Evolutionary conservation across 2,329 filamentous ascomycete genomes (phyloP).

Genomic region (Sporothrix schenckii): DNA sequence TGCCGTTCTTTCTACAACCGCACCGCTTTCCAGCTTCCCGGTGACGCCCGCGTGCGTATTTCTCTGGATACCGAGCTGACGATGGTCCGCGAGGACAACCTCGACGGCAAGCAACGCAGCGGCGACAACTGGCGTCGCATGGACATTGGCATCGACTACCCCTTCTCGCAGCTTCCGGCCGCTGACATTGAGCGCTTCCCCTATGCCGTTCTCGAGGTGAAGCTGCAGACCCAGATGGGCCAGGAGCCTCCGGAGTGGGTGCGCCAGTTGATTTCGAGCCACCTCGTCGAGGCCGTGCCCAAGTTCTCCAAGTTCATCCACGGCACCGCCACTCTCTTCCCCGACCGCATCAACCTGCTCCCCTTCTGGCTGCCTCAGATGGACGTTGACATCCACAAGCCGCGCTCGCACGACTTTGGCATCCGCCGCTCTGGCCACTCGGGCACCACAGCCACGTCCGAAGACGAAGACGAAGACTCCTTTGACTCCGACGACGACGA

Average conservation of each 20-base stretch:
- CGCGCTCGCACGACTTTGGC: conserved; percentile 83
- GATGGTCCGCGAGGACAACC: conserved; percentile 93
- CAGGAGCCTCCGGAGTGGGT: conserved; percentile 98
- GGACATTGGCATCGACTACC: conserved; percentile 96
- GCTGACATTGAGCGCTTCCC: conserved; percentile 90
- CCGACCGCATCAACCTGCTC: conserved; percentile 81
- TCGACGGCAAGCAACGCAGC: conserved; percentile 74
- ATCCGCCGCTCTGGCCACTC: conserved; percentile 79
- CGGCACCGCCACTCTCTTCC: conserved; percentile 85
- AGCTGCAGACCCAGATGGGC: conserved; percentile 92
- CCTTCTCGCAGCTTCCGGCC: conserved; percentile 83
- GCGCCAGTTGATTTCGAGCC: conserved; percentile 85
- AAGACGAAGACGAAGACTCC: conserved; percentile 63
- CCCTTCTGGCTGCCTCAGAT: conserved; percentile 99
- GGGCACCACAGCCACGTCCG: conserved; percentile 75
- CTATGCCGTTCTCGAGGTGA: conserved; percentile 95
- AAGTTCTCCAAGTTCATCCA: conserved; percentile 99
- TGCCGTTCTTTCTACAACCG: conserved; percentile 97
- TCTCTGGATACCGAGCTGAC: conserved; percentile 95
- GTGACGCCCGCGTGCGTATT: conserved; percentile 92
- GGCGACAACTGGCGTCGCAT: conserved; percentile 94
- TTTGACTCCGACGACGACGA: conserved; percentile 70
- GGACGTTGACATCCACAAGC: conserved; percentile 96
- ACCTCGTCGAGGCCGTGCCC: conserved; percentile 96
- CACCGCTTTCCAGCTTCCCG: conserved; percentile 95